Conservation (phyloP, 129 eudicot genomes). For the Flaveria ramosissima region DNA sequence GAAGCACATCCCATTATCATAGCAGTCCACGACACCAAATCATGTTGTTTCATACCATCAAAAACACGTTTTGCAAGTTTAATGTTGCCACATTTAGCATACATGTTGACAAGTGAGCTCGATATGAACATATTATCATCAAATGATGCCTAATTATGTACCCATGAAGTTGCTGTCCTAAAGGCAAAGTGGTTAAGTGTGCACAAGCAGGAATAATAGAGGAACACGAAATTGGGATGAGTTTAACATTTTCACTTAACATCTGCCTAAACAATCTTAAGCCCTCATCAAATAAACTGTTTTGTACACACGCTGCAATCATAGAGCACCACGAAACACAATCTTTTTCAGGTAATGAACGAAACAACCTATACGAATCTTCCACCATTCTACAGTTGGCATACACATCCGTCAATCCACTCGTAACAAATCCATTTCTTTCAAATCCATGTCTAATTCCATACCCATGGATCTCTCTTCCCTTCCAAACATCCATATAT, state of each 20-base stretch:
- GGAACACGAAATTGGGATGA: slow-evolving; percentile 51
- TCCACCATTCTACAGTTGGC: slow-evolving; percentile 60
- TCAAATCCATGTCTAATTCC: slow-evolving; percentile 59
- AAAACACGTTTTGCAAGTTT: slow-evolving; percentile 52
- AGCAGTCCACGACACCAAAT: slow-evolving; percentile 74
- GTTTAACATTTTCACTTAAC: slow-evolving; percentile 52
- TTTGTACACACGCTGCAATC: slow-evolving; percentile 66
- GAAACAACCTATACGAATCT: slow-evolving; percentile 58
- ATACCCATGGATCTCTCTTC: slow-evolving; percentile 86
- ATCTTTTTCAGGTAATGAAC: slow-evolving; percentile 45
- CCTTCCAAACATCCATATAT: slow-evolving; percentile 54
- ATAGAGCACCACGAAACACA: slow-evolving; percentile 71
- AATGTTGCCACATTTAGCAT: slow-evolving; percentile 77
- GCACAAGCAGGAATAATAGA: slow-evolving; percentile 84
- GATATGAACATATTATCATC: slow-evolving; percentile 58
- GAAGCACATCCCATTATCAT: slow-evolving; percentile 79
- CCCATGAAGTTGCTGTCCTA: slow-evolving; percentile 78
- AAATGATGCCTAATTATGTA: slow-evolving; percentile 52
- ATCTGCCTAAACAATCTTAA: slow-evolving; percentile 61
- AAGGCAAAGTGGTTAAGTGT: slow-evolving; percentile 57
- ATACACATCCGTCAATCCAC: slow-evolving; percentile 75
- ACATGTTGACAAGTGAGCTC: slow-evolving; percentile 84
- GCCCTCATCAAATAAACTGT: slow-evolving; percentile 72
- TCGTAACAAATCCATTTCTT: slow-evolving; percentile 51
- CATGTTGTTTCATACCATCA: slow-evolving; percentile 51